Conservation (phyloP, 202 grass and related monocot species). For the Schoenoplectus tabernaemontani region DNA sequence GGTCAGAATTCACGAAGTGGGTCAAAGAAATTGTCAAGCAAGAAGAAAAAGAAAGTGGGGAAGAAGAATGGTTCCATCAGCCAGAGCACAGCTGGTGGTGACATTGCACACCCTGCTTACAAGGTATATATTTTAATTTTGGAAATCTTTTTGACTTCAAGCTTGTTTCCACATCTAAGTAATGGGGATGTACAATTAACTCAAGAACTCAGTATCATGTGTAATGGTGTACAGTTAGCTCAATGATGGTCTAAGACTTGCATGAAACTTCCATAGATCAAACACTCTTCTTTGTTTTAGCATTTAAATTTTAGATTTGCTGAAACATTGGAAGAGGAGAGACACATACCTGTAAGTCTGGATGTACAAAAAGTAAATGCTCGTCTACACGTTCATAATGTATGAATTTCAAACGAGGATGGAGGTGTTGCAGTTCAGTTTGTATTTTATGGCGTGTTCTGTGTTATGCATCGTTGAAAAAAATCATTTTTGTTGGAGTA, state of each 20-base stretch:
- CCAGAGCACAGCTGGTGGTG: neutral
- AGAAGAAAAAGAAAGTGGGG: slow-evolving; percentile 16
- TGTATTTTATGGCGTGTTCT: neutral
- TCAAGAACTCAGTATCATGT: neutral
- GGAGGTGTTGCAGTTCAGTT: neutral
- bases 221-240: neutral
- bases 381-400: neutral
- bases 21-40: slow-evolving; percentile 11
- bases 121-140: slow-evolving; percentile 12
- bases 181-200: neutral
- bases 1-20: slow-evolving; percentile 18
- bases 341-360: neutral
- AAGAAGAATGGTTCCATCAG: slow-evolving; percentile 22
- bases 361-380: neutral
- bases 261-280: neutral
- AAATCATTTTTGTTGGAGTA: neutral
- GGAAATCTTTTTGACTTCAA: neutral
- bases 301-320: neutral
- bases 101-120: slow-evolving; percentile 9
- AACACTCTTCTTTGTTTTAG: neutral
- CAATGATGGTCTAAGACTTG: neutral
- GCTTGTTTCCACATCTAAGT: neutral
- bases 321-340: neutral
- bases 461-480: neutral
- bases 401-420: neutral